Evolutionary conservation across 768 basidiomycete genomes (phyloP).

Genomic region (Pleurotus eryngii): DNA sequence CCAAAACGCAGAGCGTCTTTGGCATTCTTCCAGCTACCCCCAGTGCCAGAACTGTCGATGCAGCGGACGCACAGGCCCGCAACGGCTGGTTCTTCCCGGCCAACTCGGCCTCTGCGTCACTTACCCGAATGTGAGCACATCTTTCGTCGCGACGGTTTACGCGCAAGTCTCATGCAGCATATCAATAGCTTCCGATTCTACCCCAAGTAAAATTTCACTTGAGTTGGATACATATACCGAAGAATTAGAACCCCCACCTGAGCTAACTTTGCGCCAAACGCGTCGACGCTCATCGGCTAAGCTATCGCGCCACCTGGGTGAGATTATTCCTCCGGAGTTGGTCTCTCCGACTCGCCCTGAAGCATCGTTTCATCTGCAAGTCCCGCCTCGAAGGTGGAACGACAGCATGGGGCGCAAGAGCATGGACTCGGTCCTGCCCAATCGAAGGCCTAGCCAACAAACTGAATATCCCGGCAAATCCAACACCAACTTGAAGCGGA

Average conservation of each 20-base stretch:
- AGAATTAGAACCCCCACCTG: background rate
- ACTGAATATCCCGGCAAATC: background rate
- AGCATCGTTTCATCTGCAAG: background rate
- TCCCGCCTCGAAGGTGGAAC: conserved; percentile 5
- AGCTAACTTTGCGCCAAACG: conserved; percentile 1
- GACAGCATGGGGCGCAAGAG: conserved; percentile 3
- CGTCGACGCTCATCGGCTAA: conserved; percentile 9
- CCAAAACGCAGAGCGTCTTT: background rate
- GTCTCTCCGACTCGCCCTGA: conserved; percentile 12
- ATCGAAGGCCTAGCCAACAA: background rate
- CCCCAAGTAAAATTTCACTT: background rate
- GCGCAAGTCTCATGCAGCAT: background rate
- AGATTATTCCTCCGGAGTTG: conserved; percentile 33
- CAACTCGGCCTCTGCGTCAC: background rate
- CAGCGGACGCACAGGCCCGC: background rate
- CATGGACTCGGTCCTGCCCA: conserved; percentile 4
- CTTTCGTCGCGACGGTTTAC: no score
- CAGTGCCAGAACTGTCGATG: background rate
- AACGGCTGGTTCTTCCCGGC: background rate
- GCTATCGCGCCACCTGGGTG: conserved; percentile 14
- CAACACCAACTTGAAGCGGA: conserved; percentile 19
- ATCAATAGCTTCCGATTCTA: background rate
- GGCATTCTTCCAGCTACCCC: conserved; percentile 1
- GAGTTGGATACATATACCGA: background rate
- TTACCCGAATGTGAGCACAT: background rate